phyloP scores from a whole-genome alignment of 768 basidiomycete species.

The Agaricus subrufescens region DNA sequence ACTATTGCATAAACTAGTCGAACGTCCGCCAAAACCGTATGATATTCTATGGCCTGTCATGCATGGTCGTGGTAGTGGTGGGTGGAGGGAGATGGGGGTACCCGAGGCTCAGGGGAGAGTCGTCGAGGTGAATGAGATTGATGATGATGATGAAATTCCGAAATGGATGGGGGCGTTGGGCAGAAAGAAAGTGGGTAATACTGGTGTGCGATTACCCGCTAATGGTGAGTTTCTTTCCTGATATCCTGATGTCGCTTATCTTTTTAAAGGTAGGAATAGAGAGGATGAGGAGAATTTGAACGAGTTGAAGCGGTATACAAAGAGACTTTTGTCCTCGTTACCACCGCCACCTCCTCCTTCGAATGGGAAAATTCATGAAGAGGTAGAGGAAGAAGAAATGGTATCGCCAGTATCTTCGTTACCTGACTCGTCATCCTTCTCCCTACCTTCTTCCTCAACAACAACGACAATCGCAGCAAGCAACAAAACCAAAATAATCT shows the following conservation, averaged over 20 bases:
- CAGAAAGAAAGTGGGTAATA: too few relatives aligned
- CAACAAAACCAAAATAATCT: too few relatives aligned
- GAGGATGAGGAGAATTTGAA: constrained; percentile 16
- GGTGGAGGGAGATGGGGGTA: constrained; percentile 21
- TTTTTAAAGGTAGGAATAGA: too few relatives aligned
- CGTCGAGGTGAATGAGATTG: constrained; percentile 24
- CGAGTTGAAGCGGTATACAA: constrained; percentile 51
- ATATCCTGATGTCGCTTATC: too few relatives aligned
- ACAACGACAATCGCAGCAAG: too few relatives aligned
- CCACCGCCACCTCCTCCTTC: constrained; percentile 25
- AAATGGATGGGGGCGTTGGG: too few relatives aligned
- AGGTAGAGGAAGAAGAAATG: neutral
- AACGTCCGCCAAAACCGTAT: constrained; percentile 58
- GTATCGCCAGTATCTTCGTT: too few relatives aligned
- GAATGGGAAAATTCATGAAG: neutral
- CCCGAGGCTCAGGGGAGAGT: constrained; percentile 34
- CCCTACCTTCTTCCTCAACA: neutral
- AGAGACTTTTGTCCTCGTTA: constrained; percentile 42
- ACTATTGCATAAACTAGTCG: constrained; percentile 30
- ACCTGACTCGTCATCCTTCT: neutral
- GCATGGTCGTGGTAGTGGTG: constrained; percentile 22
- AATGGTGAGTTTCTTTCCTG: too few relatives aligned
- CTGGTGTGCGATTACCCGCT: too few relatives aligned
- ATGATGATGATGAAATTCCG: constrained; percentile 10
- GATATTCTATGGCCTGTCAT: constrained; percentile 79